Evolutionary conservation across 2,329 filamentous ascomycete genomes (phyloP).

Genomic region (Epichloe coenophiala): DNA sequence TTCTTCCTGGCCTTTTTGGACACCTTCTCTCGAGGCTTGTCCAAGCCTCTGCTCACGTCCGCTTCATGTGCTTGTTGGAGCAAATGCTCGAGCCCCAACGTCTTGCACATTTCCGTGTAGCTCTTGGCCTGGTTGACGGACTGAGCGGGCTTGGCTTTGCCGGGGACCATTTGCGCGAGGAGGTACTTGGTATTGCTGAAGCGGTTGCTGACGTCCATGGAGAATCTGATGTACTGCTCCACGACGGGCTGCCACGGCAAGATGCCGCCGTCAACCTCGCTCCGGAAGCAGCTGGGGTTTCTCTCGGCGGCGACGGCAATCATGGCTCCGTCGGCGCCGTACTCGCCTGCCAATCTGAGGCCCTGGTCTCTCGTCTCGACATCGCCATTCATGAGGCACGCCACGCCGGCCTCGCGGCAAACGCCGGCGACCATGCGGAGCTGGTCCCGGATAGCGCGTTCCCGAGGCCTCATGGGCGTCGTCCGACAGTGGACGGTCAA

Average conservation of each 20-base stretch:
- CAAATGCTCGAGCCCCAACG: constrained; percentile 51
- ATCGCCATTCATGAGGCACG: constrained; percentile 93
- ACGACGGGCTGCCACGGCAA: constrained; percentile 67
- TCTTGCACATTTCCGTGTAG: constrained; percentile 55
- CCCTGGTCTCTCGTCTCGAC: constrained; percentile 65
- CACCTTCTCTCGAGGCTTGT: constrained; percentile 27
- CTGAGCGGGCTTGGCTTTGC: constrained; percentile 53
- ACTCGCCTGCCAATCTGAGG: constrained; percentile 58
- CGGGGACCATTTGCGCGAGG: constrained; percentile 72
- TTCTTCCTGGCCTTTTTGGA: constrained; percentile 19
- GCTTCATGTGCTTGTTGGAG: constrained; percentile 48
- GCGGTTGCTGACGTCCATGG: constrained; percentile 69
- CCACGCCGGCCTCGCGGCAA: constrained; percentile 74
- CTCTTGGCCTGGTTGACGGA: constrained; percentile 52
- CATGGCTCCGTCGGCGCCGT: constrained; percentile 88
- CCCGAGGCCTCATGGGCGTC: constrained; percentile 84
- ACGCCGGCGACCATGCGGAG: constrained; percentile 70
- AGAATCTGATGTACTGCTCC: constrained; percentile 56
- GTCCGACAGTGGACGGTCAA: constrained; percentile 93
- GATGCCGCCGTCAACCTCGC: constrained; percentile 53
- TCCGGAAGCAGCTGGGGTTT: constrained; percentile 78
- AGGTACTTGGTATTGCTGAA: constrained; percentile 91
- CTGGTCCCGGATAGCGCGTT: constrained; percentile 75
- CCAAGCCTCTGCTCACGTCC: constrained; percentile 50
- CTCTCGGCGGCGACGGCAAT: constrained; percentile 87